Evolutionary conservation across 2,329 filamentous ascomycete genomes (phyloP).

Genomic region (Cladosporium halotolerans): DNA sequence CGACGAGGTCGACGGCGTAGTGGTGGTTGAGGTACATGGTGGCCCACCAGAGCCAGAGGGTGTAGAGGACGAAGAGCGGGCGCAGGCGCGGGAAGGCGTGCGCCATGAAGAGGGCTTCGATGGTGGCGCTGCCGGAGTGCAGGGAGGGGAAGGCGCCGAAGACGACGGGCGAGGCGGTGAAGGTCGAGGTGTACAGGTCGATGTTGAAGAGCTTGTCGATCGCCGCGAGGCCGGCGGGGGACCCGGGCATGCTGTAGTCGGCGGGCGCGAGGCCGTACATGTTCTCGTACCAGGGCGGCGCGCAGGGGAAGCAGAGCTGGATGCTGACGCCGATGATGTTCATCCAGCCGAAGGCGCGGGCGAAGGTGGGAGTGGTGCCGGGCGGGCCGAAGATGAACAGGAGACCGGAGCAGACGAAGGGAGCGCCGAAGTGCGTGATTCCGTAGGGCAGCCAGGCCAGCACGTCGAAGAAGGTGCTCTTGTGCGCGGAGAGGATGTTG

Average conservation of each 20-base stretch:
- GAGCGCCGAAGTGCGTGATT: slow-evolving; percentile 80
- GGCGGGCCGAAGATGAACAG: slow-evolving; percentile 88
- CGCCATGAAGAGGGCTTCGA: slow-evolving; percentile 88
- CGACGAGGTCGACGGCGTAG: slow-evolving; percentile 89
- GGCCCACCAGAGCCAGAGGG: slow-evolving; percentile 94
- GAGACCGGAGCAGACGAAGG: slow-evolving; percentile 67
- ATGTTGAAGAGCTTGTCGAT: slow-evolving; percentile 86
- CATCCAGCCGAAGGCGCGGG: slow-evolving; percentile 85
- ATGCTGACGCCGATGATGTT: slow-evolving; percentile 81
- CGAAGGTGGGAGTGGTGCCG: slow-evolving; percentile 76
- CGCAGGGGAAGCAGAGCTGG: slow-evolving; percentile 86
- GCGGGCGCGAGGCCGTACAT: slow-evolving; percentile 83
- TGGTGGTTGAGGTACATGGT: slow-evolving; percentile 98
- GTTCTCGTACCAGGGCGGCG: slow-evolving; percentile 95
- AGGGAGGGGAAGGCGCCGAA: slow-evolving; percentile 94
- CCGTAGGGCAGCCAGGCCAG: slow-evolving; percentile 93
- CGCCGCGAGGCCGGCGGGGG: slow-evolving; percentile 79
- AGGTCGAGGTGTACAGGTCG: slow-evolving; percentile 87
- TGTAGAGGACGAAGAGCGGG: slow-evolving; percentile 74
- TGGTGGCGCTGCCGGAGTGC: slow-evolving; percentile 80
- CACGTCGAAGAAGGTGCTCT: slow-evolving; percentile 74
- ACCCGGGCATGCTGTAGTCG: slow-evolving; percentile 84
- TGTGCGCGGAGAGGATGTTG: slow-evolving; percentile 89
- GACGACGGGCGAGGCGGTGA: slow-evolving; percentile 82
- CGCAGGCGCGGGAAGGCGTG: slow-evolving; percentile 82